Evolutionary conservation across 768 basidiomycete genomes (phyloP).

Genomic region (Tricholoma saponaceum): DNA sequence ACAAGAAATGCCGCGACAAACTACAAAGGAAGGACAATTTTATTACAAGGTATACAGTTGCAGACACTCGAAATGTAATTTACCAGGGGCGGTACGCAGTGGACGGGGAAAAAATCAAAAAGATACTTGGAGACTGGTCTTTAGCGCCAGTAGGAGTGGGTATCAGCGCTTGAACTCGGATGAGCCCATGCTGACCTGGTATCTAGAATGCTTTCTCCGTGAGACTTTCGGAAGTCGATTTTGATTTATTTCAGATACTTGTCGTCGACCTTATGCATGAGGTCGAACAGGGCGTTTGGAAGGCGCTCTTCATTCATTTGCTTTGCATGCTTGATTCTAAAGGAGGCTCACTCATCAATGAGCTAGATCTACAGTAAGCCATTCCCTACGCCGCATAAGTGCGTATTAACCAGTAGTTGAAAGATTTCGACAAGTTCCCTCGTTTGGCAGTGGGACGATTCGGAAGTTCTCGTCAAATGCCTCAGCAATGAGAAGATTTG

Average conservation of each 20-base stretch:
- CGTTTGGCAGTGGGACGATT: slow-evolving; percentile 17
- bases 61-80: slow-evolving; percentile 17
- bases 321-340: slow-evolving; percentile 26
- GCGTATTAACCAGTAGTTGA: slow-evolving; percentile 3
- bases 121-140: slow-evolving; percentile 20
- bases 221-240: neutral
- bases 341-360: neutral
- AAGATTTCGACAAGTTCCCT: slow-evolving; percentile 2
- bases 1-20: neutral
- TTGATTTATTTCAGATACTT: slow-evolving; percentile 25
- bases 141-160: neutral
- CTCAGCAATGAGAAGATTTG: slow-evolving; percentile 16
- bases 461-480: slow-evolving; percentile 18
- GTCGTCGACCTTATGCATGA: slow-evolving; percentile 36
- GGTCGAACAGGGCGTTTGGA: slow-evolving; percentile 35
- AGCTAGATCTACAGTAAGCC: neutral
- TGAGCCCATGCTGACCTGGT: neutral
- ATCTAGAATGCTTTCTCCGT: neutral
- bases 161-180: neutral
- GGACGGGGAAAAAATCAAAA: slow-evolving; percentile 19
- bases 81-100: slow-evolving; percentile 23
- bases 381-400: neutral
- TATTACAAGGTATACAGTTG: slow-evolving; percentile 8
- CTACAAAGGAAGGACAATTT: slow-evolving; percentile 5
- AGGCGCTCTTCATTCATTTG: slow-evolving; percentile 29